Base-by-base conservation (phyloP, 2,329 filamentous ascomycete species). In the Pezicula rhizophila region DNA sequence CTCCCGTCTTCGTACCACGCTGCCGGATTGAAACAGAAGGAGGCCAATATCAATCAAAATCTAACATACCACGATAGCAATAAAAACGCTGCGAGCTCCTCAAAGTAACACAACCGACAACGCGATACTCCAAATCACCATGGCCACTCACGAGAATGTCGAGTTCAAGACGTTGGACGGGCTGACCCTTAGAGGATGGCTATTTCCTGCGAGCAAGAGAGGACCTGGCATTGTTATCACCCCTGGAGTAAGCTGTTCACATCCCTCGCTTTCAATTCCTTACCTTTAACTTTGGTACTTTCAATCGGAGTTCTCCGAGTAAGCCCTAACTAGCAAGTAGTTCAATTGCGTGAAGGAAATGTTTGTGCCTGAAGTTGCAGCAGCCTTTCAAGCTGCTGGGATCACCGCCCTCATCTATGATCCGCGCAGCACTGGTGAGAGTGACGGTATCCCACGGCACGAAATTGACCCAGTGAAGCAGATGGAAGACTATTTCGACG, bases 131-230 rank as follows among this genome's bases (percentile, higher is more conserved):
- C 5, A 23, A 23, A 12, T 35, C 42, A 37, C n/a, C 8, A 38
- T 37, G 43, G 10, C 28, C 14, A 7, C 35, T 12, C 43, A 42
- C 28, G 25, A 53, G 43, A 59, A 64, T 37, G 60, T 71, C 42
- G 66, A 70, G 49, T 68, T 70, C 57, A 61, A 62, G 35, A 69
- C 70, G 10, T 39, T 69, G 2, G 68, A 71, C 52, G 67, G 67
- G 5, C 31, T 68, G 2, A 66, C 56, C 8, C 54, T 72, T 5
- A 57, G 65, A 6, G 70, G 67, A 11, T 59, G 58, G 52, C 56
- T 71, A 8, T 72, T 63, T 48, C 57, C 61, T 15, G 64, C 62
- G 7, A 34, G 25, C 18, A 39, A 18, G 14, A 49, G 33, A 23
- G 47, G 52, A 4, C 55, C 55, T 33, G 52, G 46, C 2, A 48